phyloP scores from a whole-genome alignment of 2,329 filamentous ascomycete genomes.

The Fusarium agapanthi region DNA sequence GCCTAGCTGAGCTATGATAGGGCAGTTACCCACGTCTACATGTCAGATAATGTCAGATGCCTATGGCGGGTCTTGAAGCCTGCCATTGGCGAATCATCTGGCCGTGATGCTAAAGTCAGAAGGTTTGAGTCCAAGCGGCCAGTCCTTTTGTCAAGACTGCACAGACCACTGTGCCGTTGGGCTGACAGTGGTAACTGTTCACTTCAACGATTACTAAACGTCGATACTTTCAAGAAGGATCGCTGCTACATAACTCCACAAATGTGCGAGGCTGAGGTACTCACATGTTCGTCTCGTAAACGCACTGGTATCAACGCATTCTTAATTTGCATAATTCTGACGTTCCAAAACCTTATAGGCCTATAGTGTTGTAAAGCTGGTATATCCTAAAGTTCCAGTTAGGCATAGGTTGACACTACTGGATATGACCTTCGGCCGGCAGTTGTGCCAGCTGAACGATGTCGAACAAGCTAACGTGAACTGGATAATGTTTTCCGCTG shows the following conservation, averaged over 20 bases:
- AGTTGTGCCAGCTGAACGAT: background rate
- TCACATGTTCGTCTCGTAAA: background rate
- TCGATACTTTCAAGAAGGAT: background rate
- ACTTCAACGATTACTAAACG: background rate
- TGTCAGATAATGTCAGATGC: background rate
- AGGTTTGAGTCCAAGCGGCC: background rate
- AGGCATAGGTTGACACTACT: accelerated
- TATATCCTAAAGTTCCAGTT: accelerated
- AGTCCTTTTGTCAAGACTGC: background rate
- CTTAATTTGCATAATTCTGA: accelerated
- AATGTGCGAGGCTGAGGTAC: background rate
- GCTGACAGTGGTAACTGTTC: background rate
- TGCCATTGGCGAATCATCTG: background rate
- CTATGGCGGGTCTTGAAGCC: background rate
- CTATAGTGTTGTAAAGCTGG: accelerated
- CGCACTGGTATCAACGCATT: accelerated
- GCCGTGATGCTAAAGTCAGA: accelerated
- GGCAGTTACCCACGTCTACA: background rate
- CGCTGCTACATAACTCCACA: background rate
- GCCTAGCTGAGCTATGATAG: background rate
- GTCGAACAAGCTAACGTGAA: too few species aligned
- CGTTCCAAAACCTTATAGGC: accelerated
- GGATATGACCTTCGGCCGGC: background rate
- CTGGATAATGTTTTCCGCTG: background rate
- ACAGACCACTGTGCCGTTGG: background rate